Percentiles rank a stretch among this genome's conserved stretches.
phyloP scores from a whole-genome alignment of 257 asterid species.

The Solanum clarkiae region DNA sequence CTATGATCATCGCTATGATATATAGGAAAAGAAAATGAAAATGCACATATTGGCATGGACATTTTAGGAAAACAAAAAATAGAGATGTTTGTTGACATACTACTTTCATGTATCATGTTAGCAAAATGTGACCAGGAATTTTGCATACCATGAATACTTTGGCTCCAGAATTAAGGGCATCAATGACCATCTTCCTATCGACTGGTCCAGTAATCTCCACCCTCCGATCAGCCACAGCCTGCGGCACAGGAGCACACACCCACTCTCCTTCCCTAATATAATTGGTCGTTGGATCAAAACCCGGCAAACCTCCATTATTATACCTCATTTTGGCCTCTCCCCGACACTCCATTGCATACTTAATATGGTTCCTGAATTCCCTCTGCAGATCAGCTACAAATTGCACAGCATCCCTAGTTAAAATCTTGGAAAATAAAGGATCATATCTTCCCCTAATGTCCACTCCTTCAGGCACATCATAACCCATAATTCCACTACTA shows the following conservation, averaged over 20 bases:
- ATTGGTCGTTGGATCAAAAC: conserved; percentile 72
- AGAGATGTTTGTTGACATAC: no score
- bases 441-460: conserved; percentile 78
- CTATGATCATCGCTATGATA: not conserved
- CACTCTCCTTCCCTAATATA: conserved; percentile 58
- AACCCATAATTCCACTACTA: conserved; percentile 13
- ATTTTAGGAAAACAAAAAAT: no score
- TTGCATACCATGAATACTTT: conserved; percentile 81
- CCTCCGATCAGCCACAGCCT: conserved; percentile 72
- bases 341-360: conserved; percentile 71
- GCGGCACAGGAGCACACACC: conserved; percentile 61
- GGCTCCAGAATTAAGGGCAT: conserved; percentile 95
- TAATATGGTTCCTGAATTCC: conserved; percentile 52
- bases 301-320: conserved; percentile 53
- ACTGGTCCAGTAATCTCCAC: conserved; percentile 97
- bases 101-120: no score
- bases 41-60: not conserved
- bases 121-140: not conserved
- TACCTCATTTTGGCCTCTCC: conserved; percentile 53
- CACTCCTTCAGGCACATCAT: conserved; percentile 77
- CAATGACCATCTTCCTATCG: conserved; percentile 88
- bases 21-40: not conserved
- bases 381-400: conserved; percentile 73
- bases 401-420: conserved; percentile 52
- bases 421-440: conserved; percentile 41